Evolutionary conservation across 257 asterid genomes (phyloP).

Genomic region (Lithospermum erythrorhizon): DNA sequence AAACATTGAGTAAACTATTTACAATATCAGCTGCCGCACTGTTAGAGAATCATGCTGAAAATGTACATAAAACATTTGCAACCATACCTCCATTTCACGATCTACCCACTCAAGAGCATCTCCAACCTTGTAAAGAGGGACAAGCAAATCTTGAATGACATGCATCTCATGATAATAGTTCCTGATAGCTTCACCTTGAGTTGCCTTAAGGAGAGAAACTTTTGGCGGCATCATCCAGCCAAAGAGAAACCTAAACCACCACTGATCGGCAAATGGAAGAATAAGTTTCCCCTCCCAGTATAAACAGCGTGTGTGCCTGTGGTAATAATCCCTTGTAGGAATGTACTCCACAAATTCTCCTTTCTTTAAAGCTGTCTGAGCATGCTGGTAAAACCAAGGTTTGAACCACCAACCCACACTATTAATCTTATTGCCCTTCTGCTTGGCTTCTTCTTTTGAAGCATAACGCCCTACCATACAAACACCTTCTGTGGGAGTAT

Average conservation of each 20-base stretch:
- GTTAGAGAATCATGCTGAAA: too few relatives aligned
- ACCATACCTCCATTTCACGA: constrained; percentile 81
- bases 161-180: constrained; percentile 95
- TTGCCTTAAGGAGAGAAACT: constrained; percentile 92
- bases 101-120: constrained; percentile 88
- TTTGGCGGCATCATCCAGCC: constrained; percentile 98
- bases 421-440: constrained; percentile 75
- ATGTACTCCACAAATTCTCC: constrained; percentile 90
- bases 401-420: constrained; percentile 94
- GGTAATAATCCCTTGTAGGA: constrained; percentile 88
- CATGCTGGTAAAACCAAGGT: constrained; percentile 97
- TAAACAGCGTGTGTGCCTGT: constrained; percentile 89
- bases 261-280: constrained; percentile 88
- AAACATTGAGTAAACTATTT: not conserved
- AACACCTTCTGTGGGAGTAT: constrained; percentile 62
- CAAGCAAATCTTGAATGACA: constrained; percentile 94
- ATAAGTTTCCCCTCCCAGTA: constrained; percentile 98
- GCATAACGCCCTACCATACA: constrained; percentile 81
- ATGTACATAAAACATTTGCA: constrained; percentile 2
- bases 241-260: constrained; percentile 79
- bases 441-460: constrained; percentile 78
- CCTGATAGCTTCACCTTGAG: constrained; percentile 87
- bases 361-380: constrained; percentile 74
- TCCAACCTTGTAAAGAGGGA: constrained; percentile 86
- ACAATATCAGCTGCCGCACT: not conserved